Percentiles rank a stretch among this genome's conserved stretches.
Evolutionary conservation across 129 eudicot genomes (phyloP).

Genomic region (Chrysanthemum lavandulifolium): DNA sequence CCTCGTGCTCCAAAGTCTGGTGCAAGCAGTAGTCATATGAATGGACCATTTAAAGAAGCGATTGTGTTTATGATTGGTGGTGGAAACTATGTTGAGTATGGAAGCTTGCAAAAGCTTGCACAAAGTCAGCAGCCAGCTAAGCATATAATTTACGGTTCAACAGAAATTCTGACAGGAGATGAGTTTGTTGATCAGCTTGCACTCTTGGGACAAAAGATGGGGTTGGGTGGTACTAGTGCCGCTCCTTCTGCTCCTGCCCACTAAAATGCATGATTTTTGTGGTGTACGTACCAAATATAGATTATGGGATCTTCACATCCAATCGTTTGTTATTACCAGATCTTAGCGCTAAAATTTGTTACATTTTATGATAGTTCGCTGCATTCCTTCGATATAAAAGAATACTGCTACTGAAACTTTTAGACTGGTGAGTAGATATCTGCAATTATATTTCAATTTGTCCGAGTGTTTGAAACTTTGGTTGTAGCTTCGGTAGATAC

Average conservation of each 20-base stretch:
- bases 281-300: background rate
- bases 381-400: background rate
- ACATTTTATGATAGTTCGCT: background rate
- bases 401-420: background rate
- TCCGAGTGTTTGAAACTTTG: too few species aligned
- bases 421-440: too few species aligned
- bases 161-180: conserved; percentile 84
- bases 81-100: conserved; percentile 90
- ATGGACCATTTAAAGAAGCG: conserved; percentile 93
- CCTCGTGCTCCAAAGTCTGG: conserved; percentile 99
- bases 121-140: conserved; percentile 66
- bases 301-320: background rate
- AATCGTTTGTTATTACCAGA: background rate
- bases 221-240: conserved; percentile 46
- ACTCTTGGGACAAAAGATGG: conserved; percentile 84
- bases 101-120: conserved; percentile 85
- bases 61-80: conserved; percentile 96
- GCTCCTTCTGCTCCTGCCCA: conserved; percentile 33
- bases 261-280: background rate
- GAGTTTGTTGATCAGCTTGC: conserved; percentile 97
- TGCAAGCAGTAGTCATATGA: conserved; percentile 53
- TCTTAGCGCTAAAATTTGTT: background rate
- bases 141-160: conserved; percentile 72
- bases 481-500: too few species aligned
- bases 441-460: too few species aligned